Evolutionary conservation across 805 yeast species (phyloP).

Genomic region (Yamadazyma takamatsuzukensis): DNA sequence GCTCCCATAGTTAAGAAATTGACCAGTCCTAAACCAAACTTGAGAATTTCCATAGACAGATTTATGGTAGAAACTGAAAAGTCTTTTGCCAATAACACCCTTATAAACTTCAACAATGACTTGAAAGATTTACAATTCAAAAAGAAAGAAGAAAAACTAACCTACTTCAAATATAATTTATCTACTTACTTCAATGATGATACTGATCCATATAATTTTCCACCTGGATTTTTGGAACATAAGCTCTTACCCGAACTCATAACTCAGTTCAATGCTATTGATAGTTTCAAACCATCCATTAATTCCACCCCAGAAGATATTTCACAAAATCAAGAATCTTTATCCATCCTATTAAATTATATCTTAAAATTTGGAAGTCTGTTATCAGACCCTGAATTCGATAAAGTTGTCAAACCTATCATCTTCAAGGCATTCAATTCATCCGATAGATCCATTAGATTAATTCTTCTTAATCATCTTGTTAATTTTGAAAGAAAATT

Average conservation of each 20-base stretch:
- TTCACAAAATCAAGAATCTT: constrained; percentile 34
- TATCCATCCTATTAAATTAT: constrained; percentile 35
- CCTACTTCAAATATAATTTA: constrained; percentile 31
- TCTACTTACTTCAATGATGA: constrained; percentile 12
- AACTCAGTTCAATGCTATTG: constrained; percentile 35
- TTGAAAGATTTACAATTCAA: constrained; percentile 56
- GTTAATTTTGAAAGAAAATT: constrained; percentile 51
- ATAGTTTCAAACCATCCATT: constrained; percentile 22
- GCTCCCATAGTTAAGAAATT: constrained; percentile 24
- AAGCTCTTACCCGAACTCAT: constrained; percentile 70
- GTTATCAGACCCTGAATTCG: constrained; percentile 31
- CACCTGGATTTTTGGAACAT: constrained; percentile 50
- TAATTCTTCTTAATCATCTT: constrained; percentile 63
- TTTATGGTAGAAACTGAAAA: constrained; percentile 19
- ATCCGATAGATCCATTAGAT: constrained; percentile 74
- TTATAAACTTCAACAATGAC: constrained; percentile 51
- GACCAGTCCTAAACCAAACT: constrained; percentile 30
- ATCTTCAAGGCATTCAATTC: constrained; percentile 60
- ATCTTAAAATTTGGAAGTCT: constrained; percentile 34
- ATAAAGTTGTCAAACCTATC: constrained; percentile 51
- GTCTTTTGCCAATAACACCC: constrained; percentile 35
- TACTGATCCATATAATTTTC: constrained; percentile 27
- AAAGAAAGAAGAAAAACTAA: constrained; percentile 50
- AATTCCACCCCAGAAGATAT: constrained; percentile 26
- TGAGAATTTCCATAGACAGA: constrained; percentile 26